Base-by-base conservation (phyloP, 2,329 filamentous ascomycete genomes). In the Aspergillus proliferans region DNA sequence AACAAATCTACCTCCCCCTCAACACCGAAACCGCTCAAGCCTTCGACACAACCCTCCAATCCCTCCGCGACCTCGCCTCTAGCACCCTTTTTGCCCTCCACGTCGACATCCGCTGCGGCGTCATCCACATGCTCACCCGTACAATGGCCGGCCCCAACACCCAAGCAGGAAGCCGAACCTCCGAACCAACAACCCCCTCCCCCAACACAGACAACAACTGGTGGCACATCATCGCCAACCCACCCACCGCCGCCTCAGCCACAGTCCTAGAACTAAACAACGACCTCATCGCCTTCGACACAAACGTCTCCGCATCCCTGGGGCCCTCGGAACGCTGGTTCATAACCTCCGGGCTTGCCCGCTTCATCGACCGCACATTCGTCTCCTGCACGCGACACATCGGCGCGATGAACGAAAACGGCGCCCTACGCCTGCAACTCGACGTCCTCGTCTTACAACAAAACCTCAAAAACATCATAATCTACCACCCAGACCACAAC, bases 401-500 rank as follows among this genome's bases (percentile, higher is more conserved):
- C 41, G 83, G 84, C 45, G 84, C 86, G 6, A 92, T 98, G 84
- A 96, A 98, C 67, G 74, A 72, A 34, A 82, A 86, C 59, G 93
- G 93, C 39, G 88, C 85, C 51, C 83, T 84, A n/a, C 82, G 90
- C 34, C 90, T 98, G 82, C 86, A 90, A 66, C 82, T 97, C 61
- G 95, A 98, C 66, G 89, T 96, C 44, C 79, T 96, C 21, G 93
- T 98, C 38, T 76, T 98, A 46, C 92, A 97, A 71, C 93, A 98
- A 66, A 96, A 95, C 61, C 81, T 98, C 48, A 95, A 95, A 74
- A 95, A 95, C 57, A 85, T 98, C 47, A 89, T 74, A 43, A 59
- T 71, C n/a, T 61, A 64, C 28, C 59, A 30, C 26, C 26, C 26
- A 30, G 26, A 15, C 65, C 14, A 52, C 48, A 14, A 45, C 45